Conservation (phyloP, 257 asterid species). For the Ligustrum vulgare region DNA sequence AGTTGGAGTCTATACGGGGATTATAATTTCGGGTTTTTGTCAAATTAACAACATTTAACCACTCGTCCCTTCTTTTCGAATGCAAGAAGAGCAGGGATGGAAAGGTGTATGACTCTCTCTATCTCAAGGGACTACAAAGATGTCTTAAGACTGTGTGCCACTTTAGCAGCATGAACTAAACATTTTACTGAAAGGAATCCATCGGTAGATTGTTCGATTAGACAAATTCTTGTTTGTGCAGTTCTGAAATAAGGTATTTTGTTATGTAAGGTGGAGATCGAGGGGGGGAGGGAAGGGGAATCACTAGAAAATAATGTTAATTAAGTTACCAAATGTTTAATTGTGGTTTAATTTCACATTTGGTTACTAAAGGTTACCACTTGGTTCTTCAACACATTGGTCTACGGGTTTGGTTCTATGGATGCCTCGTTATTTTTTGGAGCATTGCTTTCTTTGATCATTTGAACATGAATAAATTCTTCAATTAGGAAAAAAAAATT, state of each 20-base stretch:
- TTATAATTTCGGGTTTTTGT: constrained; percentile 29
- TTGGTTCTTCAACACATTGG: no score
- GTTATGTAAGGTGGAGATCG: background rate
- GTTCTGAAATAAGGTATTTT: background rate
- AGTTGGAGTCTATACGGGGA: constrained; percentile 54
- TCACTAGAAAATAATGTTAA: no score
- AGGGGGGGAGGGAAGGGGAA: background rate
- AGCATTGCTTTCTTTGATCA: no score
- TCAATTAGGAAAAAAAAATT: no score
- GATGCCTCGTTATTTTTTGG: no score
- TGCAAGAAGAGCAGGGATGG: background rate
- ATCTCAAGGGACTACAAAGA: constrained; percentile 2
- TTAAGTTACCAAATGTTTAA: no score
- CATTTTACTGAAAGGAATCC: background rate
- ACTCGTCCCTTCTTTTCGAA: background rate
- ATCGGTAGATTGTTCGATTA: background rate
- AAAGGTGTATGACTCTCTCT: background rate
- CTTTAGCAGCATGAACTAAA: constrained; percentile 28
- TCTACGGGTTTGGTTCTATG: no score
- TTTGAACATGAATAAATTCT: no score
- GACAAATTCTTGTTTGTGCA: background rate
- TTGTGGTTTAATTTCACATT: no score
- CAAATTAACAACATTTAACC: background rate
- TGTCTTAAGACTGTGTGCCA: constrained; percentile 58
- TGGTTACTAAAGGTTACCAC: no score